phyloP scores from a whole-genome alignment of 2,329 filamentous ascomycete genomes.

The Diaporthe destruens region DNA sequence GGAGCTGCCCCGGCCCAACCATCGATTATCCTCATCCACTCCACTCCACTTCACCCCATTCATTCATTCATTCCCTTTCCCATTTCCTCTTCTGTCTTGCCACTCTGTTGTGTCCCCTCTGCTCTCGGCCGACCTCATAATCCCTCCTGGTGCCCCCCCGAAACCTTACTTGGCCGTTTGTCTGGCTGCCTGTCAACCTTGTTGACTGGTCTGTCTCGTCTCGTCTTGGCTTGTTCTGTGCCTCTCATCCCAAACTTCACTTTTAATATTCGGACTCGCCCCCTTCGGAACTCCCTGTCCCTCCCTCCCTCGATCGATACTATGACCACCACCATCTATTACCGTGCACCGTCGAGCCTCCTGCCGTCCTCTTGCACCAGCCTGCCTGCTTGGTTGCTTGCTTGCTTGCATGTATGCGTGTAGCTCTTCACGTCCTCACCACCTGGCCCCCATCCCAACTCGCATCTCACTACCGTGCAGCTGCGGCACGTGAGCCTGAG shows the following conservation, averaged over 20 bases:
- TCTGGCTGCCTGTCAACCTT: slow-evolving; percentile 18
- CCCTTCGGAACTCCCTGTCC: neutral
- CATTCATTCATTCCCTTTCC: neutral
- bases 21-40: slow-evolving; percentile 2
- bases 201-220: neutral
- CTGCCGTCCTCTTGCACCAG: neutral
- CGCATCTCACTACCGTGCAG: slow-evolving; percentile 25
- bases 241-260: neutral
- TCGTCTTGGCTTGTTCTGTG: neutral
- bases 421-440: neutral
- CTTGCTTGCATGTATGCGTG: slow-evolving; percentile 2
- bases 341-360: slow-evolving; percentile 2
- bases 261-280: neutral
- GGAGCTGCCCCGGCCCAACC: slow-evolving; percentile 22
- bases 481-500: slow-evolving; percentile 25
- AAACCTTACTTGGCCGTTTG: slow-evolving; percentile 18
- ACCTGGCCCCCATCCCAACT: slow-evolving; percentile 9
- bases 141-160: slow-evolving; percentile 4
- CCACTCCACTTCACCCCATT: too few species aligned
- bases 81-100: neutral
- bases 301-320: neutral
- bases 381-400: neutral
- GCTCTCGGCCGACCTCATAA: neutral
- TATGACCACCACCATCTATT: neutral
- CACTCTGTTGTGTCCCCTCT: neutral